Conservation (phyloP, 495 filamentous ascomycete species). For the Penicillium soppii region DNA sequence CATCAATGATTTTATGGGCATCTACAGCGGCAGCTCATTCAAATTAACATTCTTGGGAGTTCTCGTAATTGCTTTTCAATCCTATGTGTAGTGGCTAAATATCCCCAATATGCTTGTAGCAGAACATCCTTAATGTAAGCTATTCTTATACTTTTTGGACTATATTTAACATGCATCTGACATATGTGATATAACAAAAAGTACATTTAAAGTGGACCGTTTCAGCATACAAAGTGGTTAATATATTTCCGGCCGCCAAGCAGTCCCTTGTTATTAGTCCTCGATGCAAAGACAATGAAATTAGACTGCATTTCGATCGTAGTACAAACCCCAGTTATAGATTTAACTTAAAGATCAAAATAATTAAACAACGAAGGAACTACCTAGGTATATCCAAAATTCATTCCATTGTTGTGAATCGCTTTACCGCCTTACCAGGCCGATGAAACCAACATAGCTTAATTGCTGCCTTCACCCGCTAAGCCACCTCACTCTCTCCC, state of each 20-base stretch:
- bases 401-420: conserved; percentile 1
- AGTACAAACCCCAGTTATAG: too few species aligned
- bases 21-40: not conserved
- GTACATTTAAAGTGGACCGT: not conserved
- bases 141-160: too few species aligned
- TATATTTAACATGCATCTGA: not conserved
- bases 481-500: conserved; percentile 24
- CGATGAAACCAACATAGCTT: conserved; percentile 20
- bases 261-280: conserved; percentile 18
- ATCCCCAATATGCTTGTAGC: too few species aligned
- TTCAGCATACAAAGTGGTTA: not conserved
- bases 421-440: conserved; percentile 22
- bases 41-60: too few species aligned
- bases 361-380: not conserved
- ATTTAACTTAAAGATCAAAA: too few species aligned
- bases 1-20: not conserved
- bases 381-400: not conserved
- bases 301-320: not conserved
- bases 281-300: conserved; percentile 2
- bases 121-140: too few species aligned
- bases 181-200: not conserved
- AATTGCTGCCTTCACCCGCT: conserved; percentile 26
- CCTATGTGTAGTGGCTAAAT: too few species aligned
- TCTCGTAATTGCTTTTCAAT: too few species aligned
- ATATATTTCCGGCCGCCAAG: conserved; percentile 21